Base-by-base conservation (phyloP, 208 protist genomes). In the Kentomonas sorsogonicus region DNA sequence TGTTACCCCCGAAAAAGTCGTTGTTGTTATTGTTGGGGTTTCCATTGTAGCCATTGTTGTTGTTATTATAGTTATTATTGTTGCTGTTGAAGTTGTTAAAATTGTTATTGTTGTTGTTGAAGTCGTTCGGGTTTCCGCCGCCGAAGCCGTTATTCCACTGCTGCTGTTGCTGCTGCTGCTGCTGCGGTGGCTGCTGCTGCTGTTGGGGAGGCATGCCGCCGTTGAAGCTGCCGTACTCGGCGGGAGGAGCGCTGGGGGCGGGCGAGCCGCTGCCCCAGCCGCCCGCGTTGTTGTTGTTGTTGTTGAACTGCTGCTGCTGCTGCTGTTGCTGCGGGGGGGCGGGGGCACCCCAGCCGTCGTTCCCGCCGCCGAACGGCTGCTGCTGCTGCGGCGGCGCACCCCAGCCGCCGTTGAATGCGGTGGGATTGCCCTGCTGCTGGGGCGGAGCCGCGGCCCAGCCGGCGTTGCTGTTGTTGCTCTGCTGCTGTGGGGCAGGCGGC, bases 281-380 rank as follows among this genome's bases (percentile, higher is more conserved):
- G n/a, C n/a, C n/a, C n/a, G n/a, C n/a, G n/a, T n/a, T 43, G 33
- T 15, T 43, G 38, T 43, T 43, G 38, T n/a, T 43, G 13, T 43
- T n/a, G 13, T 22, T n/a, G 13, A 18, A 22, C 38, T 43, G 38
- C 38, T 43, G 74, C 27, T 55, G 48, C 43, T 66, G 51, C 27
- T 68, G 60, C 47, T 83, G 69, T 38, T 50, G 63, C 0, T 64
- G 33, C 34, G 79, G 79, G 25, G 65, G 63, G 45, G 76, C 31
- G 38, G 79, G 27, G 7, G 71, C 60, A 11, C 51, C 72, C 76
- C 76, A 83, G 72, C 78, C 76, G 56, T 69, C 63, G n/a, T 59
- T 66, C 25, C 44, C 16, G 6, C 31, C 66, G 43, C 25, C 52
- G 45, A 38, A 4, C 11, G 16, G 29, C 25, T 53, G 36, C 20